phyloP scores from a whole-genome alignment of 2,329 filamentous ascomycete species.

The Colletotrichum chlorophyti region DNA sequence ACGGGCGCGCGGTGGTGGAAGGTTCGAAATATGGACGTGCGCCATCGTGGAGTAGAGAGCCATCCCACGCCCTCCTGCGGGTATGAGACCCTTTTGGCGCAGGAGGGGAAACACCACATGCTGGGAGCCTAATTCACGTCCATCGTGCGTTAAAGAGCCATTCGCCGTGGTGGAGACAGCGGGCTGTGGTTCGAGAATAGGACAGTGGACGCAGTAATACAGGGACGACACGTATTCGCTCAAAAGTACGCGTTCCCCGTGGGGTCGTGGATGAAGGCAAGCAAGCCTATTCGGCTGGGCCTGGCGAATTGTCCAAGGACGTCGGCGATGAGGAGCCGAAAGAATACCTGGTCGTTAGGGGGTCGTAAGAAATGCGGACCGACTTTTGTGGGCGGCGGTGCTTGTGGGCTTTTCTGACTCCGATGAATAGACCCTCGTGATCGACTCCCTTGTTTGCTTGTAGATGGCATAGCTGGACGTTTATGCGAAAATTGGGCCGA shows the following conservation, averaged over 20 bases:
- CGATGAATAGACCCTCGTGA: neutral
- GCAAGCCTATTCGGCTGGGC: slow-evolving; percentile 19
- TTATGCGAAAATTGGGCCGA: neutral
- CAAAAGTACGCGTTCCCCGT: slow-evolving; percentile 29
- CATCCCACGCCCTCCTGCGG: slow-evolving; percentile 42
- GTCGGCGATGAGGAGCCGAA: slow-evolving; percentile 16
- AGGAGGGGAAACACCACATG: slow-evolving; percentile 63
- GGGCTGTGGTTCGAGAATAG: slow-evolving; percentile 28
- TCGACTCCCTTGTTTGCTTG: neutral
- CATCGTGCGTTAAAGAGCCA: slow-evolving; percentile 21
- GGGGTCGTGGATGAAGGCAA: slow-evolving; percentile 22
- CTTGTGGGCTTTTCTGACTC: too few relatives aligned
- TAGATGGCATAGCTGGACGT: neutral
- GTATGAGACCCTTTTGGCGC: slow-evolving; percentile 53
- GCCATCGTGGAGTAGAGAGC: slow-evolving; percentile 30
- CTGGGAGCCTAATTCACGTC: slow-evolving; percentile 50
- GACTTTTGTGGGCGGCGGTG: slow-evolving; percentile 23
- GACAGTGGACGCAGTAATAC: slow-evolving; percentile 24
- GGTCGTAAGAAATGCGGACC: slow-evolving; percentile 21
- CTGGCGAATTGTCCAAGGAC: slow-evolving; percentile 21
- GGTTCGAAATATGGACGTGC: slow-evolving; percentile 24
- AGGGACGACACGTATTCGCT: slow-evolving; percentile 27
- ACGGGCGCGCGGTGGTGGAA: slow-evolving; percentile 12
- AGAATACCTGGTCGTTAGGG: slow-evolving; percentile 26
- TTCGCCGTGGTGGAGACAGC: slow-evolving; percentile 26